Percentiles rank a stretch among this genome's conserved stretches.
Evolutionary conservation across 352 stramenopile genomes (phyloP).

Genomic region (Phytophthora citricola): DNA sequence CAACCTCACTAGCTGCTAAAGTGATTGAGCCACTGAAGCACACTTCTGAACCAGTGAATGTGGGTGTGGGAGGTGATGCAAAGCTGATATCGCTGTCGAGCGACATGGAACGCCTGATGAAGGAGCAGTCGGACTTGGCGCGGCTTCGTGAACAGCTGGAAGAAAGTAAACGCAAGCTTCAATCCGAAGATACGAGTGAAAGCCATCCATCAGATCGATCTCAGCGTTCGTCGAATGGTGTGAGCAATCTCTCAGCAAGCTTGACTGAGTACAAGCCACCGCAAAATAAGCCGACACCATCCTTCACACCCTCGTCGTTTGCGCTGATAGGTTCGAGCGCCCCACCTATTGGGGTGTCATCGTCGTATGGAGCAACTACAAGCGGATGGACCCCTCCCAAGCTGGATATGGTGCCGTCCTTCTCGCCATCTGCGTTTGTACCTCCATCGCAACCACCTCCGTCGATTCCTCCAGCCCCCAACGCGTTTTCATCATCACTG

Average conservation of each 20-base stretch:
- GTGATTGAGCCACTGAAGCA: slow-evolving; percentile 50
- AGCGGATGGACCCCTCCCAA: slow-evolving; percentile 37
- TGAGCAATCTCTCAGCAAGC: slow-evolving; percentile 3
- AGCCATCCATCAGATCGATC: slow-evolving; percentile 8
- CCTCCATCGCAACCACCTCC: slow-evolving; percentile 25
- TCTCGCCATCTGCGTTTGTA: slow-evolving; percentile 29
- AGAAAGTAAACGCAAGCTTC: slow-evolving; percentile 70
- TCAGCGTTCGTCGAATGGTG: slow-evolving; percentile 13
- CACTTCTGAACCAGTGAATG: slow-evolving; percentile 1
- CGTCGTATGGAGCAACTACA: slow-evolving; percentile 18
- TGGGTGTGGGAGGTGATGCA: slow-evolving; percentile 3
- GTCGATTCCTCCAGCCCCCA: slow-evolving; percentile 14
- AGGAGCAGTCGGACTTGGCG: slow-evolving; percentile 74
- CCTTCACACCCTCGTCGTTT: slow-evolving; percentile 36
- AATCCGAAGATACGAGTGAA: slow-evolving; percentile 35
- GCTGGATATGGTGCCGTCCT: slow-evolving; percentile 42
- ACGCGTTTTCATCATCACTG: slow-evolving; percentile 35
- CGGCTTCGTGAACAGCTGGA: slow-evolving; percentile 66
- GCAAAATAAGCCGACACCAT: slow-evolving; percentile 18
- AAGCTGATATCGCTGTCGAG: slow-evolving; percentile 35
- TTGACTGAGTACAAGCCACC: slow-evolving; percentile 33
- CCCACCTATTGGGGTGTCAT: slow-evolving; percentile 2
- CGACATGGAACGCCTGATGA: slow-evolving; percentile 69
- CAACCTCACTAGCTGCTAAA: slow-evolving; percentile 45
- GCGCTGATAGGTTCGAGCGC: slow-evolving; percentile 19